A percentile compares a stretch with the other conserved stretches of the same genome.
Conservation (phyloP, 2,329 filamentous ascomycete genomes). For the Metarhizium anisopliae region DNA sequence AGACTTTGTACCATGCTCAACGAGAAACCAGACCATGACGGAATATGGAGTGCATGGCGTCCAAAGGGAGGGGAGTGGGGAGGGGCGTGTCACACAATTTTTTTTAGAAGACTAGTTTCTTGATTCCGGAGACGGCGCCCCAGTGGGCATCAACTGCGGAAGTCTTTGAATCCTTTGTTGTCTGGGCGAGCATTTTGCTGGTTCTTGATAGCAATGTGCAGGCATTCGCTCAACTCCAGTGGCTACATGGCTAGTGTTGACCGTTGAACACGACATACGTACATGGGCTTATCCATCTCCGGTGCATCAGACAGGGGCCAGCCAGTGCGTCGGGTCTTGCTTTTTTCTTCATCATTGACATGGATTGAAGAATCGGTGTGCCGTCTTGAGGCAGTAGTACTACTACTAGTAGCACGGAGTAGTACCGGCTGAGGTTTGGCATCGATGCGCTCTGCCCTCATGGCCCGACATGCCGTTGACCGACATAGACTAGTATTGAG, state of each 20-base stretch:
- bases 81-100: not conserved
- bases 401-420: no score
- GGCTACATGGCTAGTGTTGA: not conserved
- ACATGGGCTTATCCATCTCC: not conserved
- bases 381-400: no score
- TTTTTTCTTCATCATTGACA: slow-evolving; percentile 4
- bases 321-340: slow-evolving; percentile 8
- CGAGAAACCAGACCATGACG: not conserved
- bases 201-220: not conserved
- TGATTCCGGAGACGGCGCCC: not conserved
- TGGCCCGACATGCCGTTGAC: not conserved
- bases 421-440: not conserved
- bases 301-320: slow-evolving; percentile 7
- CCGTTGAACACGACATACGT: not conserved
- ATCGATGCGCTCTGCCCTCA: not conserved
- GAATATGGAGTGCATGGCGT: not conserved
- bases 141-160: not conserved
- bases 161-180: not conserved
- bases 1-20: not conserved
- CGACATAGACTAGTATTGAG: not conserved
- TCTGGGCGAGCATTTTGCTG: not conserved
- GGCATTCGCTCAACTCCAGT: not conserved
- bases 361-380: not conserved
- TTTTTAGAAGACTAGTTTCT: not conserved
- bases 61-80: not conserved